phyloP scores from a whole-genome alignment of 2,329 filamentous ascomycete species.

The Sporothrix brunneoviolacea region DNA sequence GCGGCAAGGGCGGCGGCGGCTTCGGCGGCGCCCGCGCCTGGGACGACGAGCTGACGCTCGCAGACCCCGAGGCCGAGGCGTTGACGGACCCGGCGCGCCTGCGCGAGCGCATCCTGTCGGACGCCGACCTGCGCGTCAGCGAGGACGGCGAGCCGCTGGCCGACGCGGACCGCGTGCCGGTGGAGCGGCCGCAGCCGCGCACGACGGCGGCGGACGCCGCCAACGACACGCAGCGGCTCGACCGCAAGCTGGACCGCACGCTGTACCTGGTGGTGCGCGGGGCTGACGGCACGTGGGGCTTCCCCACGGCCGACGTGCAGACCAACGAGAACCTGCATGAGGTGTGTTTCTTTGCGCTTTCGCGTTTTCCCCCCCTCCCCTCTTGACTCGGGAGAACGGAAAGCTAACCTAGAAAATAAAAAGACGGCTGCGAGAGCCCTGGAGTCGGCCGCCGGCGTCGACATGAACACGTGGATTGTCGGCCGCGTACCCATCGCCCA shows the following conservation, averaged over 20 bases:
- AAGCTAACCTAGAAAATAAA: background rate
- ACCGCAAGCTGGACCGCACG: slow-evolving; percentile 64
- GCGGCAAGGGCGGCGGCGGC: slow-evolving; percentile 30
- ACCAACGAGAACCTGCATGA: slow-evolving; percentile 72
- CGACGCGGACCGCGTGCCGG: slow-evolving; percentile 53
- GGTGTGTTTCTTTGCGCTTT: slow-evolving; percentile 47
- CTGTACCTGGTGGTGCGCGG: slow-evolving; percentile 81
- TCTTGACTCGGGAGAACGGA: too few species aligned
- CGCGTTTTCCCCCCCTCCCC: background rate
- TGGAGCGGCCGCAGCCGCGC: slow-evolving; percentile 64
- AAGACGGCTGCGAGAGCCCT: slow-evolving; percentile 80
- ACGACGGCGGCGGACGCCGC: slow-evolving; percentile 67
- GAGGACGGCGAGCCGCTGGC: slow-evolving; percentile 55
- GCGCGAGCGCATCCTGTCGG: slow-evolving; percentile 63
- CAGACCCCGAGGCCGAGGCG: slow-evolving; percentile 52
- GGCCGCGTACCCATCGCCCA: slow-evolving; percentile 86
- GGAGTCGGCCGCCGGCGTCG: slow-evolving; percentile 68
- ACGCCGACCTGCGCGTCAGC: slow-evolving; percentile 60
- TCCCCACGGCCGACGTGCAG: slow-evolving; percentile 66
- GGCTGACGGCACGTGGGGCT: slow-evolving; percentile 67
- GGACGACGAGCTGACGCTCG: slow-evolving; percentile 85
- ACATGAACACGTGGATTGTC: slow-evolving; percentile 99
- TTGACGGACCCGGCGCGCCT: slow-evolving; percentile 50
- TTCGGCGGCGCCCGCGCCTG: slow-evolving; percentile 54
- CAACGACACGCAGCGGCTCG: slow-evolving; percentile 66